Base-by-base conservation (phyloP, 371 early-diverging fungal genomes). In the Polyrhizophydium stewartii region DNA sequence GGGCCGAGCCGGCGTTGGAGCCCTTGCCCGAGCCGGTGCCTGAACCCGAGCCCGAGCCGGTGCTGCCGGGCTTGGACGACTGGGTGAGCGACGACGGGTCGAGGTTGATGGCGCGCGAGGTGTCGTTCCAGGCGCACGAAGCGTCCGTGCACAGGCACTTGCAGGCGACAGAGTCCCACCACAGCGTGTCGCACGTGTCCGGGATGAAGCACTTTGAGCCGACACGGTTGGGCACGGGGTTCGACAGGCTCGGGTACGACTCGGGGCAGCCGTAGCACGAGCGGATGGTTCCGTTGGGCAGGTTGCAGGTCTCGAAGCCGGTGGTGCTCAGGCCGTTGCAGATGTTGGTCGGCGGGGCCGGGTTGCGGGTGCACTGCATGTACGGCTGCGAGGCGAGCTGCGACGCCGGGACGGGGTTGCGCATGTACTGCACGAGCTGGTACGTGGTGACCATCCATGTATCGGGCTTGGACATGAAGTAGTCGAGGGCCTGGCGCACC, bases 151-250 rank as follows among this genome's bases (percentile, higher is more conserved):
- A 84, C 43, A 79, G 62, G 53, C 85, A 85, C 41, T 72, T 76
- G 33, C 83, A 78, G 45, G 73, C 79, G 63, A 82, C 72, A 56
- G 89, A 88, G 55, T 89, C 87, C 88, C 88, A 89, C 84, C 85
- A 88, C 45, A 86, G 70, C 62, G 83, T 82, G 50, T 86, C 87
- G 65, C 89, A 89, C 59, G 71, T 85, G 46, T 75, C 73, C 52
- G 87, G 85, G 9, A 89, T 74, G 21, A 79, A 70, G 32, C 77
- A 77, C 43, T 88, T 83, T 65, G 67, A 70, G 0, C 65, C 71
- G 30, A 79, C 67, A 41, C 75, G 63, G 6, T 55, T 61, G 45
- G 88, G 86, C 7, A 77, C 76, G 37, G 88, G 86, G 27, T 77
- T 78, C 16, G 74, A 72, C 1, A 81, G 43, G 5, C 84, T 68